Evolutionary conservation across 2,329 filamentous ascomycete species (phyloP), one percentile per base, ranked within the genome.

Genomic region (Ophiosphaerella herpotricha): DNA sequence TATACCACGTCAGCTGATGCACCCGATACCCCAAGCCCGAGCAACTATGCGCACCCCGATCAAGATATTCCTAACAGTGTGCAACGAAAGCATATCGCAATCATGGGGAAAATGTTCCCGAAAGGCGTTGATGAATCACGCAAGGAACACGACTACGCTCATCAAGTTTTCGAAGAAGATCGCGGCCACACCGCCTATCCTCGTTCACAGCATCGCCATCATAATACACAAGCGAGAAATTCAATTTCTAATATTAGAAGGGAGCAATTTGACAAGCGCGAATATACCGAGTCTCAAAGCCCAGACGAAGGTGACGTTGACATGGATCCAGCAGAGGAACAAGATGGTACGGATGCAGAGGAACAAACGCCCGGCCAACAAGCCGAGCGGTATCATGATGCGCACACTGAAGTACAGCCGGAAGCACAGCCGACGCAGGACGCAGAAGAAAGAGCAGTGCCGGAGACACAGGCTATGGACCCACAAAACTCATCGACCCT

Each of bases 91-190:
- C 71, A 74, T 43, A 63, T 57, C 16, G 54, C 52, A 1, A 70
- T 74, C 41, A 68, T 75, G 63, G 62, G 63, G 21, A 68, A 68
- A 47, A 73, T 75, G 46, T 75, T 75, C 29, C 72, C 72, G 1
- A 55, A 61, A 6, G 72, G 72, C 12, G 36, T 74, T 0, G 66
- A 73, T 8, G 63, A 65, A 36, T 63, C 66, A 8, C 60, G 62
- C 21, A 66, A 60, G 43, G 58, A 69, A 35, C 63, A 69, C 36
- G 68, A 73, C 41, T 70, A 71, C 32, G 59, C 64, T 16, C 60
- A 61, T 14, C 64, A 70, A 33, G 61, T 70, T 3, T 71, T 72
- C 50, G 64, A 66, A 46, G 61, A 69, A 18, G 58, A 63, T 36
- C 49, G 40, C 13, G 61, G 64, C 12, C 66, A 70, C 18, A 62